Base-by-base conservation (phyloP, 352 stramenopile genomes). In the Phytophthora lateralis region DNA sequence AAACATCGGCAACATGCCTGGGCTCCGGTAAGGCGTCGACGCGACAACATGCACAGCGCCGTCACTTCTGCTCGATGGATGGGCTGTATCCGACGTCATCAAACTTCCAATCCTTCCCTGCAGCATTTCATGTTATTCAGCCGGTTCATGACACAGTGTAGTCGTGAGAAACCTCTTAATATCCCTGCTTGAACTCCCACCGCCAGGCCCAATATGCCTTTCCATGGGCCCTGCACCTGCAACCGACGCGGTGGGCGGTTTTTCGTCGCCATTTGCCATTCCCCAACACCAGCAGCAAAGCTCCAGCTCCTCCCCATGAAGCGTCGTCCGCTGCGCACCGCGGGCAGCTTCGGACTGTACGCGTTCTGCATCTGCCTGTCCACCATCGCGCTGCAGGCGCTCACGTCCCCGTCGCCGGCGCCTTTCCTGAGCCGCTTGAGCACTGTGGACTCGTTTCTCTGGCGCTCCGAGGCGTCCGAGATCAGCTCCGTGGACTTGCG, bases 401-500 rank as follows among this genome's bases (percentile, higher is more conserved):
- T 80, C 12, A 73, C 64, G 12, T 47, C 12, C n/a, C 60, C 60
- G 20, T 61, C 29, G 1, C 64, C 55, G 2, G 20, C 49, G 21
- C 46, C 65, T 0, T 73, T 78, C 44, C 47, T 58, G 6, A 60
- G 35, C 44, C 32, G 27, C 12, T 49, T 70, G n/a, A 69, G 50
- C 51, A 43, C 56, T 6, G 30, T 67, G 10, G 53, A 69, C 34
- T 57, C 44, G 6, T 64, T 70, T 2, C 50, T 57, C 3, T 72
- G 63, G 47, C 63, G 37, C 12, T 46, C 11, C 35, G 54, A 12
- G 27, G 49, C 12, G 0, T 48, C 49, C 10, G 2, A 44, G 7
- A 26, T 58, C n/a, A 47, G 45, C n/a, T 21, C 43, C 11, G 29
- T 51, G 4, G 79, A 89, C 45, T 57, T 91, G n/a, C 53, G 47